These are phyloP conservation scores for Cutaneotrichosporon cyanovorans DNA, from an alignment of 1,284 basidiomycete genomes.

Conservation along the genomic window DNA sequence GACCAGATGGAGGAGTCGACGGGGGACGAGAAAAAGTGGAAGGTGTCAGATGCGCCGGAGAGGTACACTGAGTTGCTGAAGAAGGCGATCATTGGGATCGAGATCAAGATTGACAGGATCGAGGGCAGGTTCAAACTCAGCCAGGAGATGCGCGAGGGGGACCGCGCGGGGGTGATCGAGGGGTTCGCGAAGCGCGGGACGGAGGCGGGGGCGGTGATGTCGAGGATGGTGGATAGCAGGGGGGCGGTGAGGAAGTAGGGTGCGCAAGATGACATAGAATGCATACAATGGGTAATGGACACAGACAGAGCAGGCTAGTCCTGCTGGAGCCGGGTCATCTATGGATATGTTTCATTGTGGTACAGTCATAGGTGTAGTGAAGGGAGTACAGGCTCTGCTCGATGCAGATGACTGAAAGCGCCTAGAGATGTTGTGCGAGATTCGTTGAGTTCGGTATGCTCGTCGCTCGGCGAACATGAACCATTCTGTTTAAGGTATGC, in stretches of 20 bases:
- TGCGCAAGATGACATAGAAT: background rate
- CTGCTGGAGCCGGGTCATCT: too few species aligned
- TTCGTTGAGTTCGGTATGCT: too few species aligned
- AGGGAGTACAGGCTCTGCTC: too few species aligned
- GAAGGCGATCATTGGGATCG: slow-evolving; percentile 46
- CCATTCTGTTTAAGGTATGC: too few species aligned
- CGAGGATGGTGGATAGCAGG: slow-evolving; percentile 29
- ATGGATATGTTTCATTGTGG: too few species aligned
- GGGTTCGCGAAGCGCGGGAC: slow-evolving; percentile 37
- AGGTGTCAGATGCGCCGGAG: slow-evolving; percentile 42
- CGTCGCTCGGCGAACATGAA: too few species aligned
- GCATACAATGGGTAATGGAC: too few species aligned
- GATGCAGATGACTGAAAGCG: too few species aligned
- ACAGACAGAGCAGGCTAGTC: too few species aligned
- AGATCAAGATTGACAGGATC: slow-evolving; percentile 41
- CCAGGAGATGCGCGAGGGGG: slow-evolving; percentile 41
- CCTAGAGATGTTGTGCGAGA: too few species aligned
- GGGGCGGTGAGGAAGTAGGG: slow-evolving; percentile 11
- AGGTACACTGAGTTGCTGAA: slow-evolving; percentile 43
- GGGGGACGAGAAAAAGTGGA: slow-evolving; percentile 30
- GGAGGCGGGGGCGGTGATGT: slow-evolving; percentile 30
- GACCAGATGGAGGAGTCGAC: slow-evolving; percentile 21
- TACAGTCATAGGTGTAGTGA: too few species aligned
- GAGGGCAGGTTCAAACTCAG: slow-evolving; percentile 47
- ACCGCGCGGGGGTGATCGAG: slow-evolving; percentile 43